phyloP scores from a whole-genome alignment of 192 early-diverging fungal genomes.

The Coemansia sp. region DNA sequence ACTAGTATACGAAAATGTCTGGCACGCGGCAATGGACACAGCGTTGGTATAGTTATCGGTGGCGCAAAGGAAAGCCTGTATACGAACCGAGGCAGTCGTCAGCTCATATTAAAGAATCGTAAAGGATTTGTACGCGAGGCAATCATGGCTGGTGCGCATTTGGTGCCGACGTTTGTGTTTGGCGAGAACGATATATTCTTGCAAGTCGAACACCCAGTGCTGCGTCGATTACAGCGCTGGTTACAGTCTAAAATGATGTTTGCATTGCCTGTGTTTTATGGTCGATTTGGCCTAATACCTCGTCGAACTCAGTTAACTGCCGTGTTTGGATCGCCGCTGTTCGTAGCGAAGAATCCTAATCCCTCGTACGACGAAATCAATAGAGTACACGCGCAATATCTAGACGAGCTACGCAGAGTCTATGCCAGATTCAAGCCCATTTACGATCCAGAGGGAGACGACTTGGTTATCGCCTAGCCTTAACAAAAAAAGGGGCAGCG shows the following conservation, averaged over 20 bases:
- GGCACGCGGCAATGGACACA: constrained; percentile 70
- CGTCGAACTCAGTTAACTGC: constrained; percentile 38
- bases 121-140: constrained; percentile 94
- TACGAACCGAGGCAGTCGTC: constrained; percentile 66
- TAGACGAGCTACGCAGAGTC: constrained; percentile 34
- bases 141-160: constrained; percentile 73
- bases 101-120: constrained; percentile 75
- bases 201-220: constrained; percentile 68
- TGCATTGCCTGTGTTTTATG: constrained; percentile 80
- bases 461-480: constrained; percentile 26
- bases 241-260: constrained; percentile 74
- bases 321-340: constrained; percentile 41
- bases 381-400: constrained; percentile 37
- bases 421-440: constrained; percentile 47
- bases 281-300: constrained; percentile 64
- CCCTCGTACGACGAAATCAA: constrained; percentile 46
- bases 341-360: constrained; percentile 25
- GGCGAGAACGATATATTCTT: constrained; percentile 94
- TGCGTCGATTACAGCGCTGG: constrained; percentile 68
- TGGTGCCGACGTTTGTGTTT: constrained; percentile 91
- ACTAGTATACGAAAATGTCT: constrained; percentile 79
- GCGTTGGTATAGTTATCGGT: constrained; percentile 89
- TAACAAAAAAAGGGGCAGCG: not conserved
- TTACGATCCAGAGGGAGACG: constrained; percentile 52
- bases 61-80: constrained; percentile 85